Evolutionary conservation across 352 stramenopile genomes (phyloP), one percentile per base, ranked within the genome.

Genomic region (Phytophthora pinifolia): DNA sequence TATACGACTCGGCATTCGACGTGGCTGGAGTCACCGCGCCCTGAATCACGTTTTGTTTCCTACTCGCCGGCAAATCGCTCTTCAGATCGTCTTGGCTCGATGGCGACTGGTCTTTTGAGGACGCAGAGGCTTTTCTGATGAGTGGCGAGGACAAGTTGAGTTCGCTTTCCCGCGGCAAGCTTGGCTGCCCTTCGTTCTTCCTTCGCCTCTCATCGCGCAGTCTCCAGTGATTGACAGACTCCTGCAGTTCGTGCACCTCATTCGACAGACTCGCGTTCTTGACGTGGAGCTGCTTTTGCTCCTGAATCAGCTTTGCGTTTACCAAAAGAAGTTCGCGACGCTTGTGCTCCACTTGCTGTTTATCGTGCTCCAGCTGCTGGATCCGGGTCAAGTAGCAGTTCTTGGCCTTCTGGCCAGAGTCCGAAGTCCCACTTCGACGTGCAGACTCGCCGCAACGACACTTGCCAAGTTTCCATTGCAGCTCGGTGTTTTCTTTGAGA

Each of bases 261-360:
- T 47, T 47, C 4, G 22, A 27, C 9, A 79, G 31, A 8, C 35
- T 35, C 0, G 33, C 49, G 18, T 73, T 79, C 53, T 66, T 70
- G 15, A 76, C 54, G 17, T 83, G 73, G 4, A 83, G 49, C 34
- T 85, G 74, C 36, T 81, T 79, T 10, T 86, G 79, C 9, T 85
- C 74, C 45, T 86, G 79, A 12, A 85, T 71, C 20, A 88, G 64
- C 39, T 86, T 86, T 6, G 79, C 71, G 25, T 89, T 89, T 13
- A 82, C 67, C 8, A 89, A 52, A 22, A 89, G 57, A 5, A 89
- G 52, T 31, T 86, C 79, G n/a, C 79, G 65, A 9, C 76, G 74
- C 38, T 85, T 89, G 14, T 70, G 53, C n/a, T 76, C 65, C 29
- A 80, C 67, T 9, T 67, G 54, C 9, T 72, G 41, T 41, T 79